A percentile compares a stretch with the other conserved stretches of the same genome.
phyloP scores from a whole-genome alignment of 371 early-diverging fungal species.

The Rhizopus arrhizus region DNA sequence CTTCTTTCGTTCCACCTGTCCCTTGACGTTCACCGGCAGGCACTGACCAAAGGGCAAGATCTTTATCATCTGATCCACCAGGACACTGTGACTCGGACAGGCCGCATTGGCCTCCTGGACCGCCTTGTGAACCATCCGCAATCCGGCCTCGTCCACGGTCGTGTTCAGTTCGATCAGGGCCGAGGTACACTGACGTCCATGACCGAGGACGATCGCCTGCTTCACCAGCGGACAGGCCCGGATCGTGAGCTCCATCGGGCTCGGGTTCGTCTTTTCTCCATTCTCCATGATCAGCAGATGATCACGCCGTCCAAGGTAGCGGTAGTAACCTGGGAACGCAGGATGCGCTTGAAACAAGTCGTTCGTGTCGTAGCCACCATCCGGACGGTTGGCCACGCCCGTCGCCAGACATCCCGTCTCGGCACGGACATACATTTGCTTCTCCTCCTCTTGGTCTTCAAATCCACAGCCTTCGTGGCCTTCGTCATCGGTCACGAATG shows the following conservation, averaged over 20 bases:
- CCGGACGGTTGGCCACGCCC: constrained; percentile 16
- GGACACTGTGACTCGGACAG: constrained; percentile 32
- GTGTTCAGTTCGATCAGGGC: constrained; percentile 27
- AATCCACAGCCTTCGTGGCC: background rate
- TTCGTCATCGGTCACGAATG: background rate
- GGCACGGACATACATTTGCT: background rate
- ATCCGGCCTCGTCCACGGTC: constrained; percentile 6
- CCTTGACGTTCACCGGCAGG: constrained; percentile 30
- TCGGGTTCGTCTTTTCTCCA: constrained; percentile 43
- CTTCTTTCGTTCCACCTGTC: constrained; percentile 18
- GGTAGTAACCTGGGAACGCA: constrained; percentile 15
- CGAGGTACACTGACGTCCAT: constrained; percentile 24
- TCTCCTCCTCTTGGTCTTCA: background rate
- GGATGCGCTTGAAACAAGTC: constrained; percentile 25
- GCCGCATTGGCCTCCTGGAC: constrained; percentile 33
- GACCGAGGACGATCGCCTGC: constrained; percentile 25
- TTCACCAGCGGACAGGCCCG: constrained; percentile 16
- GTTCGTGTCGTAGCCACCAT: constrained; percentile 33
- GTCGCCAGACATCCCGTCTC: constrained; percentile 12
- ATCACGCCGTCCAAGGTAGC: constrained; percentile 27
- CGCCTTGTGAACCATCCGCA: constrained; percentile 18
- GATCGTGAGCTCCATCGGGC: constrained; percentile 34
- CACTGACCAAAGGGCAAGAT: constrained; percentile 26
- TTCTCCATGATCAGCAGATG: constrained; percentile 37
- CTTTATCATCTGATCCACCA: constrained; percentile 36